These are phyloP conservation scores for Melastoma candidum DNA, from an alignment of 441 rosid genomes.

Conservation along the genomic window DNA sequence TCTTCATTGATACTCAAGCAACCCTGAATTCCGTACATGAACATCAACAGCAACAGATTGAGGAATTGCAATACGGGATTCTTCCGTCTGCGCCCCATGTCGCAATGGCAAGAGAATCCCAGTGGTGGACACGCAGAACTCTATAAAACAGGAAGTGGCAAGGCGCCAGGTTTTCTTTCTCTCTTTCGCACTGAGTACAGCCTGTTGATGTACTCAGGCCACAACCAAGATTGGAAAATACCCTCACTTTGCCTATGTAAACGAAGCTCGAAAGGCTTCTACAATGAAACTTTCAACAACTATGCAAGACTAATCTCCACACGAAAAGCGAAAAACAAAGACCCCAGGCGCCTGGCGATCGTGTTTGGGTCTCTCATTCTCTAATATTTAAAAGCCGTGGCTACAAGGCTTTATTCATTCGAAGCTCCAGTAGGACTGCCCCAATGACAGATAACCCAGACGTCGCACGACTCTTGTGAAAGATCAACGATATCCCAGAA, in stretches of 20 bases:
- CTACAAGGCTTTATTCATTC: slow-evolving; percentile 22
- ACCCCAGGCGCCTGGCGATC: slow-evolving; percentile 20
- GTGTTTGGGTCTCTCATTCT: slow-evolving; percentile 58
- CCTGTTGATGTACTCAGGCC: slow-evolving; percentile 1
- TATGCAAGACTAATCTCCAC: slow-evolving; percentile 19
- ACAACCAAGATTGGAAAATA: slow-evolving; percentile 18
- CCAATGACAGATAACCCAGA: neutral
- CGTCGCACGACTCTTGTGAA: slow-evolving; percentile 15
- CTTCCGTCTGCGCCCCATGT: slow-evolving; percentile 78
- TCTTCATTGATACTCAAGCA: slow-evolving; percentile 49
- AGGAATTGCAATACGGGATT: slow-evolving; percentile 42
- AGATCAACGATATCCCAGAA: slow-evolving; percentile 26
- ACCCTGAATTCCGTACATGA: slow-evolving; percentile 31
- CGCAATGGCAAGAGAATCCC: slow-evolving; percentile 32
- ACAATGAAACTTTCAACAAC: slow-evolving; percentile 13
- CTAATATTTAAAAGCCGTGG: slow-evolving; percentile 17
- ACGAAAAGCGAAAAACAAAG: slow-evolving; percentile 19
- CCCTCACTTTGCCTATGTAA: slow-evolving; percentile 10
- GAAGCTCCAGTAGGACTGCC: no score
- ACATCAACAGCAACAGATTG: slow-evolving; percentile 38
- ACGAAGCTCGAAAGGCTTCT: slow-evolving; percentile 4
- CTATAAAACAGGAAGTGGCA: slow-evolving; percentile 11
- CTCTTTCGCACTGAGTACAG: neutral
- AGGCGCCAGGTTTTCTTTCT: slow-evolving; percentile 45
- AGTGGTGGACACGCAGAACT: slow-evolving; percentile 28